Conservation (phyloP, 768 basidiomycete species). For the Termitomyces sp. region DNA sequence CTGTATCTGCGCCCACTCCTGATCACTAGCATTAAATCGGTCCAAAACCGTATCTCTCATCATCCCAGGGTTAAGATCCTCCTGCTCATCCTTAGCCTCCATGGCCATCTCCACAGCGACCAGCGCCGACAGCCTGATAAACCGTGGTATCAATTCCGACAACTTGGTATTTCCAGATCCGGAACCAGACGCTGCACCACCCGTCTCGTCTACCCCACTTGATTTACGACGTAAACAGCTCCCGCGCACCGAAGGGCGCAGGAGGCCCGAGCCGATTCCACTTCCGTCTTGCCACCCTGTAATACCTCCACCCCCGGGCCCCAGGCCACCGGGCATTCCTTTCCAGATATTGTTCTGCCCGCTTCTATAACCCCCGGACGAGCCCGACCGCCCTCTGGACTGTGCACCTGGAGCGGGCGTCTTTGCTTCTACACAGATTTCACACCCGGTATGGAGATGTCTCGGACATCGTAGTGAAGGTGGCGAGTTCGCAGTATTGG, state of each 20-base stretch:
- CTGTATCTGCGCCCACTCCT: slow-evolving; percentile 14
- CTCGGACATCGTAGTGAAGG: slow-evolving; percentile 64
- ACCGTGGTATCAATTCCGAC: slow-evolving; percentile 61
- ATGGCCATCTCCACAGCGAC: slow-evolving; percentile 73
- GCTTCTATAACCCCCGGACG: slow-evolving; percentile 12
- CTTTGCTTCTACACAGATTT: slow-evolving; percentile 71
- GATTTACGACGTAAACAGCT: slow-evolving; percentile 53
- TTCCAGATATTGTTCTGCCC: slow-evolving; percentile 23
- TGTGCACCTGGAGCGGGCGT: slow-evolving; percentile 23
- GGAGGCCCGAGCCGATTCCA: slow-evolving; percentile 68
- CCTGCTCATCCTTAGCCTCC: slow-evolving; percentile 59
- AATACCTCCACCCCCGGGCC: slow-evolving; percentile 43
- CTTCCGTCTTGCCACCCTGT: slow-evolving; percentile 73
- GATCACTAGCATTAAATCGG: slow-evolving; percentile 12
- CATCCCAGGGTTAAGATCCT: slow-evolving; percentile 21
- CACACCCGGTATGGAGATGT: slow-evolving; percentile 68
- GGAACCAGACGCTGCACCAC: slow-evolving; percentile 32
- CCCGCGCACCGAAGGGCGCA: slow-evolving; percentile 49
- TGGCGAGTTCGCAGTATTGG: slow-evolving; percentile 55
- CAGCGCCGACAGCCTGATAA: slow-evolving; percentile 72
- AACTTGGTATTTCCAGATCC: slow-evolving; percentile 52
- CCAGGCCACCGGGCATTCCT: slow-evolving; percentile 27
- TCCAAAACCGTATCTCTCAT: slow-evolving; percentile 23
- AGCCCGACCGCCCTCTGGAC: slow-evolving; percentile 19
- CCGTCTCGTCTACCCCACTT: slow-evolving; percentile 11